These are phyloP conservation scores for Apiospora sp. DNA, from an alignment of 2,329 filamentous ascomycete genomes.

Conservation along the genomic window DNA sequence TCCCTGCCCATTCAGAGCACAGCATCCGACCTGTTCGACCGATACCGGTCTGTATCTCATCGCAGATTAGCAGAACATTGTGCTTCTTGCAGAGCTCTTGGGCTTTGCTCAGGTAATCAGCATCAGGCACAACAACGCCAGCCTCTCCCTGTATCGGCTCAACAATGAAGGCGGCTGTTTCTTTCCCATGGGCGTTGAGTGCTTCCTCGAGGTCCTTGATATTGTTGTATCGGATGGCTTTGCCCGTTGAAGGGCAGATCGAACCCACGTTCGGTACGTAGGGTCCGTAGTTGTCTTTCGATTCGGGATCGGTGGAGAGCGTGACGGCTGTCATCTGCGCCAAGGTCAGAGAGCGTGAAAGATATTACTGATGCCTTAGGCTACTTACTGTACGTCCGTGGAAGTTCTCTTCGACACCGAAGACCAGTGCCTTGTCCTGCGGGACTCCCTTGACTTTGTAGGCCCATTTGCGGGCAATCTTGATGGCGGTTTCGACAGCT, in stretches of 20 bases:
- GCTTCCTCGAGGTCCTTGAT: constrained; percentile 80
- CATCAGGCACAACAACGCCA: constrained; percentile 92
- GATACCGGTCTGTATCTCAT: constrained; percentile 98
- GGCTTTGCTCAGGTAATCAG: constrained; percentile 83
- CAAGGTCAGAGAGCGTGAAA: not conserved
- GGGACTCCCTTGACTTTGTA: constrained; percentile 96
- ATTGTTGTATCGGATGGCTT: constrained; percentile 86
- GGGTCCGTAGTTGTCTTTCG: constrained; percentile 94
- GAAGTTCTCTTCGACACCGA: constrained; percentile 91
- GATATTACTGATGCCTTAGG: not conserved
- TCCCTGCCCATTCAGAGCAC: constrained; percentile 91
- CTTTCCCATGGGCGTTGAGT: constrained; percentile 80
- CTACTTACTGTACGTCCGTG: constrained; percentile 86
- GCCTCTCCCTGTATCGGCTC: constrained; percentile 98
- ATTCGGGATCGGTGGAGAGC: constrained; percentile 94
- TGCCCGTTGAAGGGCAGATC: constrained; percentile 75
- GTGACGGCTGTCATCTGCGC: constrained; percentile 89
- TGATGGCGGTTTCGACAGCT: constrained; percentile 94
- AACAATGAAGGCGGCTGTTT: constrained; percentile 91
- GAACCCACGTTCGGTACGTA: constrained; percentile 91
- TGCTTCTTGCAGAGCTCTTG: constrained; percentile 90
- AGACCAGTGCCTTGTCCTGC: constrained; percentile 81
- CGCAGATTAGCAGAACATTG: constrained; percentile 94
- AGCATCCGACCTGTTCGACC: constrained; percentile 93
- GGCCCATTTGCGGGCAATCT: constrained; percentile 96